Conservation (phyloP, 2,329 filamentous ascomycete genomes). For the Cladosporium velox region DNA sequence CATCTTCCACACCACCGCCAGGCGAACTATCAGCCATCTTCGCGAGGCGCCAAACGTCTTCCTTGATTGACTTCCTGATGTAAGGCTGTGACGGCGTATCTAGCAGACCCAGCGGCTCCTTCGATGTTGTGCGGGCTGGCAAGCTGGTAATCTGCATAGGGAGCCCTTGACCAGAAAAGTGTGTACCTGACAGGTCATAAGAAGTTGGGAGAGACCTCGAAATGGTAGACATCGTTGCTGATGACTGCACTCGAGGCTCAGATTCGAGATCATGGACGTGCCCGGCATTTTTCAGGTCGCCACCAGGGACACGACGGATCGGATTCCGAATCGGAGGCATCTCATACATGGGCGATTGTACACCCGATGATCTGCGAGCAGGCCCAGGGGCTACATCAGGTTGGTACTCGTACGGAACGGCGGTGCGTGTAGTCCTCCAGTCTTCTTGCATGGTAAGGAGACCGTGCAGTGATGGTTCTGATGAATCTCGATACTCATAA, state of each 20-base stretch:
- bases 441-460: constrained; percentile 29
- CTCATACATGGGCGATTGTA: constrained; percentile 44
- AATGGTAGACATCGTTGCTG: constrained; percentile 29
- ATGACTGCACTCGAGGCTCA: constrained; percentile 47
- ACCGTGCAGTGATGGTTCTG: constrained; percentile 29
- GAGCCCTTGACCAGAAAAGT: constrained; percentile 26
- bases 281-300: constrained; percentile 49
- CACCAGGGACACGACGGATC: constrained; percentile 51
- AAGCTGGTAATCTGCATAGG: constrained; percentile 21
- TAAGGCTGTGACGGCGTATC: constrained; percentile 52
- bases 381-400: background rate
- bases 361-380: constrained; percentile 42
- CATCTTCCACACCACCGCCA: constrained; percentile 82
- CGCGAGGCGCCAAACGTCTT: constrained; percentile 81
- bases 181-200: constrained; percentile 25
- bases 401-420: constrained; percentile 10
- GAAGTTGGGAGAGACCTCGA: constrained; percentile 24
- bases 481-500: constrained; percentile 14
- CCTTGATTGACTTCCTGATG: constrained; percentile 74
- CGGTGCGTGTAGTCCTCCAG: constrained; percentile 23
- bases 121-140: constrained; percentile 23
- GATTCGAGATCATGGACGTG: constrained; percentile 50
- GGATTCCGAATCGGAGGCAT: constrained; percentile 32
- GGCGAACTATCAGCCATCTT: constrained; percentile 83
- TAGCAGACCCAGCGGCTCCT: constrained; percentile 43